These are phyloP conservation scores for Mrakia blollopis DNA, from an alignment of 768 basidiomycete species.

Conservation along the genomic window DNA sequence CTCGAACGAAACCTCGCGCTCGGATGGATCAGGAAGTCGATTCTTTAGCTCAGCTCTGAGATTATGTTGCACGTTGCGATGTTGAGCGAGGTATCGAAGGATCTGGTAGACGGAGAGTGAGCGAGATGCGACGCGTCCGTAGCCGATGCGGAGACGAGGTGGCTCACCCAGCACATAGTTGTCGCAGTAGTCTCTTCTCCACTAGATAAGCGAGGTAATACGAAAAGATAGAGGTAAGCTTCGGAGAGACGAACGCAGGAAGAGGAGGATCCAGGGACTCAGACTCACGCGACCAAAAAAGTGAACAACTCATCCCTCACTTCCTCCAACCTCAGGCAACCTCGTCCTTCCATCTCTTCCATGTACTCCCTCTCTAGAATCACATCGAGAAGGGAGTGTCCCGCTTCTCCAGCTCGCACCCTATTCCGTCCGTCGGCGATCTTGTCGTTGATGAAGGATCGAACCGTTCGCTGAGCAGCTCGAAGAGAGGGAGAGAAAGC, in stretches of 20 bases:
- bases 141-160: background rate
- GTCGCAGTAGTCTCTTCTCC: conserved; percentile 5
- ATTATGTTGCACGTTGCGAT: background rate
- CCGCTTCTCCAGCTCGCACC: background rate
- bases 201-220: background rate
- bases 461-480: background rate
- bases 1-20: conserved; percentile 2
- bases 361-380: background rate
- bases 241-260: no score
- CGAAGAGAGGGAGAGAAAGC: background rate
- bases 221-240: no score
- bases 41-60: background rate
- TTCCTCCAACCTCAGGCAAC: background rate
- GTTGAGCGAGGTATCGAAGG: background rate
- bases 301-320: background rate
- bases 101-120: background rate
- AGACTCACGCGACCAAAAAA: conserved; percentile 6
- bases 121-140: no score
- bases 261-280: no score
- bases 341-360: background rate
- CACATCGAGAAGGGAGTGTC: background rate
- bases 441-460: background rate
- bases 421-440: background rate
- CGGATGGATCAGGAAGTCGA: background rate
- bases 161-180: background rate